Percentiles rank a stretch among this genome's conserved stretches.
phyloP scores from a whole-genome alignment of 345 rosid genomes.

The Pseudoturritis turrita region DNA sequence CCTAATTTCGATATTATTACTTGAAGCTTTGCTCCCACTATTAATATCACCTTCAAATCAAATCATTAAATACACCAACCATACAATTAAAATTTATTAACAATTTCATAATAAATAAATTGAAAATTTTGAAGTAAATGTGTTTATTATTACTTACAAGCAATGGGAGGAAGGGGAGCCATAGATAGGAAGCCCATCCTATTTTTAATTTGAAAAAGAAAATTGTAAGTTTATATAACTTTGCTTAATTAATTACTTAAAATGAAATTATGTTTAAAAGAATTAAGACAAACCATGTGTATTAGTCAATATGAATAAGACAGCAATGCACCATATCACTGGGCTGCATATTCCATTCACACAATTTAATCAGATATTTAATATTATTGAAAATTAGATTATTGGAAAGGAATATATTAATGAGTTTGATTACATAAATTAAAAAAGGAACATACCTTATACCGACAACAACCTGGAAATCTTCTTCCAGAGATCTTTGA shows the following conservation, averaged over 20 bases:
- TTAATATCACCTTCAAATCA: slow-evolving; percentile 37
- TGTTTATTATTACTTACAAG: slow-evolving; percentile 49
- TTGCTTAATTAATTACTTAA: not conserved
- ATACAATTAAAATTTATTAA: not conserved
- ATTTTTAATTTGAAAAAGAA: not conserved
- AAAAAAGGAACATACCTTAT: slow-evolving; percentile 46
- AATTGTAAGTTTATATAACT: not conserved
- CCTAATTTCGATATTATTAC: slow-evolving; percentile 84
- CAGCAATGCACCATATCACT: slow-evolving; percentile 67
- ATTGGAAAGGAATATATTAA: not conserved
- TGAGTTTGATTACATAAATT: not conserved
- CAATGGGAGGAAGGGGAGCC: slow-evolving; percentile 85
- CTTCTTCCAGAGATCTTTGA: slow-evolving; percentile 76
- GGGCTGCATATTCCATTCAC: slow-evolving; percentile 56
- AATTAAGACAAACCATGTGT: slow-evolving; percentile 60
- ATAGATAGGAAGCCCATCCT: slow-evolving; percentile 67
- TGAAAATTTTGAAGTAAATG: not conserved
- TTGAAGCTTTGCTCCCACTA: slow-evolving; percentile 80
- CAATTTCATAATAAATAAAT: not conserved
- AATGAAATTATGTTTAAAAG: not conserved
- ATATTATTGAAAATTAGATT: not conserved
- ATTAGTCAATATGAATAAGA: slow-evolving; percentile 60
- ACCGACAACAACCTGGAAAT: slow-evolving; percentile 84
- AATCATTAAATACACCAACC: not conserved
- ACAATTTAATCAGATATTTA: not conserved